phyloP scores from a whole-genome alignment of 257 asterid species.

The Scutellaria minor region DNA sequence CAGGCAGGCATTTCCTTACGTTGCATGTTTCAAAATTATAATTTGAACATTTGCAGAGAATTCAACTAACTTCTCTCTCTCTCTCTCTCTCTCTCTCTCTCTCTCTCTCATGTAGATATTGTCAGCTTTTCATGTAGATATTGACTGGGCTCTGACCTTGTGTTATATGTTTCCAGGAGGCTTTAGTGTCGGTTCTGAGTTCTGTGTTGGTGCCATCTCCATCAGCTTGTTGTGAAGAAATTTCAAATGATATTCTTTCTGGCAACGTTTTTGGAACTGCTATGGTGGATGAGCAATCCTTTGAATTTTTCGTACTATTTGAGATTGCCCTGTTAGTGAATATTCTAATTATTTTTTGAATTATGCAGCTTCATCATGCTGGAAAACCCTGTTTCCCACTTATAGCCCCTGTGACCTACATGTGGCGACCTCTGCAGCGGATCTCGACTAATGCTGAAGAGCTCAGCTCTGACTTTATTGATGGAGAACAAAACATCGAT shows the following conservation, averaged over 20 bases:
- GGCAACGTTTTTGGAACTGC: conserved; percentile 71
- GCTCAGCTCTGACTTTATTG: conserved; percentile 16
- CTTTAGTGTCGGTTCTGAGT: conserved; percentile 52
- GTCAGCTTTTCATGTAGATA: not conserved
- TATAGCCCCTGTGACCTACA: conserved; percentile 83
- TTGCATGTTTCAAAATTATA: conserved; percentile 22
- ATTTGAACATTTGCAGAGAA: not conserved
- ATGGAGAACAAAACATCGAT: conserved; percentile 39
- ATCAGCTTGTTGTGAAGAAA: conserved; percentile 45
- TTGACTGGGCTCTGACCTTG: conserved; percentile 28
- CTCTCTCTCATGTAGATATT: not conserved
- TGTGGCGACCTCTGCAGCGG: conserved; percentile 68
- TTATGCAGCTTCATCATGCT: conserved; percentile 68
- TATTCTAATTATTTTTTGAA: conserved; percentile 30
- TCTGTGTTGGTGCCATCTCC: conserved; percentile 63
- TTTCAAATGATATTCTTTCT: conserved; percentile 50
- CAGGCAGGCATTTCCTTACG: conserved; percentile 58
- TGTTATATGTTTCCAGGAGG: conserved; percentile 54
- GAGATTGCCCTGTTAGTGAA: conserved; percentile 11
- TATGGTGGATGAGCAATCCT: conserved; percentile 52
- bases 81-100: not conserved
- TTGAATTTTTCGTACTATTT: conserved; percentile 8
- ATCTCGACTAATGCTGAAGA: conserved; percentile 33
- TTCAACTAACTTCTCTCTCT: not conserved
- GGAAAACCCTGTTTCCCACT: conserved; percentile 47